Evolutionary conservation across 2,329 filamentous ascomycete species (phyloP), one percentile per base, ranked within the genome.

Genomic region (Penicillium sp.): DNA sequence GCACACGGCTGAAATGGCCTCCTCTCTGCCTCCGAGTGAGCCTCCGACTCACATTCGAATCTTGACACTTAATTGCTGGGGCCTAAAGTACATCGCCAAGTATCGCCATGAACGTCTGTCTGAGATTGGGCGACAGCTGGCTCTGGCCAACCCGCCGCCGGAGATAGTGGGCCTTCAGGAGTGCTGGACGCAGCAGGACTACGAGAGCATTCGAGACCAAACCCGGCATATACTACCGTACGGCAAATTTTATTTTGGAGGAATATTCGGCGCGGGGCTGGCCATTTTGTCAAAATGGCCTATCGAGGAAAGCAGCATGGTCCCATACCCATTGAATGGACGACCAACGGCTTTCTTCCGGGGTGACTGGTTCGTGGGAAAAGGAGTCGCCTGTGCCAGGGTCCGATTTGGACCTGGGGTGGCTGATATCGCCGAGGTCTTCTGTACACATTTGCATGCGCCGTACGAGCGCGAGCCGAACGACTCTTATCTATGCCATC

Each of bases 341-440:
- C 86, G 94, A 19, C 95, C 95, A 6, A 94, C 93, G 10, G 94
- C 94, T 4, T 97, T 98, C 79, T 97, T 90, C 80, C 85, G 94
- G 63, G 95, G 95, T 12, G 94, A 98, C 77, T 98, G 94, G 92
- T 98, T 89, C 73, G 93, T 97, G 10, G 95, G 95, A 0, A 98
- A 98, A 76, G 95, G 95, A 17, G 88, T 98, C 45, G 95, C 94
- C 7, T 90, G 87, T 73, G 94, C 94, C 2, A 86, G 86, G 65
- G 90, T 98, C 68, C 83, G 91, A 4, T 89, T 90, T 68, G 91
- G 91, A 0, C 80, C 85, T 0, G 84, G 80, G 0, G 75, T 78
- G 49, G 85, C 85, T 62, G 90, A 95, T 68, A 80, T 93, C 12
- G 83, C 92, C 19, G 92, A 97, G 73, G 92, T 98, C 1, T 97